Conservation (phyloP, 202 grass and related monocot species). For the Carex arenaria region DNA sequence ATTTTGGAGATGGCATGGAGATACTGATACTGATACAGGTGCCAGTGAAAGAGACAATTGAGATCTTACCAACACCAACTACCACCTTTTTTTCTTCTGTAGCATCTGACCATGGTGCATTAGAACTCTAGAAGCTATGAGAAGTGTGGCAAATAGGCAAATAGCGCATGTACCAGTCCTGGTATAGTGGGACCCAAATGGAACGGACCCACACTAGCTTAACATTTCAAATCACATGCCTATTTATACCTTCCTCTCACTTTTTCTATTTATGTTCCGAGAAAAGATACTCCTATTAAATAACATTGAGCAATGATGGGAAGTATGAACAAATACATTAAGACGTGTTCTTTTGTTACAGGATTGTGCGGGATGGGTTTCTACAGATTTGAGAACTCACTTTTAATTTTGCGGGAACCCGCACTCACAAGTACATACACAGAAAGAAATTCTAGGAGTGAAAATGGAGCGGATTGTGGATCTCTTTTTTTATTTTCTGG, state of each 20-base stretch:
- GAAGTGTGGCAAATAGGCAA: not conserved
- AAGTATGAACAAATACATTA: not conserved
- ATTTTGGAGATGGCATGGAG: not conserved
- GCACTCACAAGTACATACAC: too few relatives aligned
- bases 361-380: too few relatives aligned
- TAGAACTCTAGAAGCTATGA: not conserved
- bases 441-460: too few relatives aligned
- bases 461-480: too few relatives aligned
- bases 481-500: too few relatives aligned
- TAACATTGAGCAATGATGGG: not conserved
- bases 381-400: too few relatives aligned
- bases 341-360: too few relatives aligned
- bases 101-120: constrained; percentile 10
- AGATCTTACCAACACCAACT: constrained; percentile 13
- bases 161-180: not conserved
- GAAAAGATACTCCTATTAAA: not conserved
- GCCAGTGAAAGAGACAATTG: constrained; percentile 2
- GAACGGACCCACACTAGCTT: not conserved
- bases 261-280: not conserved
- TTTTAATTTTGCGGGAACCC: too few relatives aligned
- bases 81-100: not conserved
- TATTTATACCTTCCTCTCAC: not conserved
- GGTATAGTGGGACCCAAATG: not conserved
- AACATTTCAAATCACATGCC: not conserved
- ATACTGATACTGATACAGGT: not conserved